A percentile compares a stretch with the other conserved stretches of the same genome.
phyloP scores from a whole-genome alignment of 2,329 filamentous ascomycete species.

The Emergomyces pasteurianus region DNA sequence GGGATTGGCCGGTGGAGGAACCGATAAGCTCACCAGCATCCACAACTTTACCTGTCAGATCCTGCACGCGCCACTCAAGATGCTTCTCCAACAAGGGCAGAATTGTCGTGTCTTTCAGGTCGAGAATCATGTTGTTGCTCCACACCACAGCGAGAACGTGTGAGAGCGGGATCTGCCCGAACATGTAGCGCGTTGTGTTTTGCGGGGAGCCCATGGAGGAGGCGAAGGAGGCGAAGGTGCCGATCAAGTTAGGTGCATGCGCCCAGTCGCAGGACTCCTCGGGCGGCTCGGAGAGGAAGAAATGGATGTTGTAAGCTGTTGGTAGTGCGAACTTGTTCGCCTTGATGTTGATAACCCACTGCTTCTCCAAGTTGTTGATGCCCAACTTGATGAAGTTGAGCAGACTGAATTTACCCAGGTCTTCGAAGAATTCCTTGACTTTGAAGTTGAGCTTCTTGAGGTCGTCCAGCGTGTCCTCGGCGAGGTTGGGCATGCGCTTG shows the following conservation, averaged over 20 bases:
- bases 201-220: constrained; percentile 3
- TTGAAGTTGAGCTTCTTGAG: constrained; percentile 8
- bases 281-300: constrained; percentile 52
- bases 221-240: constrained; percentile 46
- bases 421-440: constrained; percentile 7
- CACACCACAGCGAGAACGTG: constrained; percentile 10
- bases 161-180: constrained; percentile 11
- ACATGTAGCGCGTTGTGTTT: constrained; percentile 2
- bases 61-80: constrained; percentile 14
- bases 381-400: constrained; percentile 11
- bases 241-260: constrained; percentile 44
- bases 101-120: constrained; percentile 7
- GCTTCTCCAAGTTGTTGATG: constrained; percentile 21
- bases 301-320: constrained; percentile 51
- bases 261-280: constrained; percentile 40
- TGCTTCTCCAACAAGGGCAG: constrained; percentile 10
- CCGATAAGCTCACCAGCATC: constrained; percentile 10
- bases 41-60: constrained; percentile 8
- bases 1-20: neutral
- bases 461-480: constrained; percentile 4
- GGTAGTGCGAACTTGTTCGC: constrained; percentile 44
- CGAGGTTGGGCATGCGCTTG: constrained; percentile 21
- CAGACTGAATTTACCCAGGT: constrained; percentile 9
- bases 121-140: constrained; percentile 6
- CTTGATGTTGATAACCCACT: constrained; percentile 59